Evolutionary conservation across 2,329 filamentous ascomycete genomes (phyloP), one percentile per base, ranked within the genome.

Genomic region (Phaeosphaeria sp.): DNA sequence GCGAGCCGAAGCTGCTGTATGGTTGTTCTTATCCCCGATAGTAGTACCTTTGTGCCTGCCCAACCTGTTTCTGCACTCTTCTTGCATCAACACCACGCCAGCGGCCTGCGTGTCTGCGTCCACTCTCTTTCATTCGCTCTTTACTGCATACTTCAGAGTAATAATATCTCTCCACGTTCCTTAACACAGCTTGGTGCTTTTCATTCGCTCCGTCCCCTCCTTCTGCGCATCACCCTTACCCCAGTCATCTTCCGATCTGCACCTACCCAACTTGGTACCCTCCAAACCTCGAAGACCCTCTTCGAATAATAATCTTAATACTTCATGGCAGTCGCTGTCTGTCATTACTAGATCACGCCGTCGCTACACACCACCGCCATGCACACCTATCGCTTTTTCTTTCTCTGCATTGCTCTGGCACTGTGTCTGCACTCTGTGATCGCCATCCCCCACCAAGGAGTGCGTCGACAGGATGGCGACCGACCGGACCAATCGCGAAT

Each of bases 381-480:
- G 74, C 71, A 65, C 15, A 68, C 68, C 46, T 60, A 63, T 52
- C 64, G 61, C 49, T 62, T 65, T 53, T 62, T 75, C 23, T 30
- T 72, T 42, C 54, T 69, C 43, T 66, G 57, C 58, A 56, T 76
- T 50, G 66, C 63, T 23, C 64, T 76, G 42, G 30, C 69, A 33
- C 52, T 74, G 22, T 73, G 65, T 55, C 58, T 73, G 17, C 62
- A 74, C 27, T 57, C 62, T 7, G 65, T 67, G 41, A 51, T 58
- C 22, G 66, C 68, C 50, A 64, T 67, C 33, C 61, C 70, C 23
- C 67, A 63, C 41, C 49, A 58, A 53, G 66, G 60, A 33, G 42
- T 75, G n/a, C 63, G 61, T 36, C 72, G 74, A 50, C 74, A 77
- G 52, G 66, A 77, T 63, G 72, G 65, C 15, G 59, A 33, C 18